Conservation (phyloP, 352 stramenopile species). For the Phytophthora meadii region DNA sequence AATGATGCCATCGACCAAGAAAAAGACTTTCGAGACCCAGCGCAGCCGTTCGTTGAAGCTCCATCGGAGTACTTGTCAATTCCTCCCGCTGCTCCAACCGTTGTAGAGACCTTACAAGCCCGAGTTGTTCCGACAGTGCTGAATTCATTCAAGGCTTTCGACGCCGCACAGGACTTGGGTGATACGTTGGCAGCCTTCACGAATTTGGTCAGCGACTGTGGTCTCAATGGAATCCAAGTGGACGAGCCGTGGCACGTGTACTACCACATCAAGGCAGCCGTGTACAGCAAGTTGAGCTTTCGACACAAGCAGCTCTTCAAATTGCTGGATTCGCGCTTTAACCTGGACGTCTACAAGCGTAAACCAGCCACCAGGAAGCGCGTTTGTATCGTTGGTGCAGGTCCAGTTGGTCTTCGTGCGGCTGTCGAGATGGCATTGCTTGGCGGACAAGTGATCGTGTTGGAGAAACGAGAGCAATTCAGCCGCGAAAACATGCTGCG, state of each 20-base stretch:
- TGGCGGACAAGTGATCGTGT: slow-evolving; percentile 65
- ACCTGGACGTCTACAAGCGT: slow-evolving; percentile 51
- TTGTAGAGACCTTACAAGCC: slow-evolving; percentile 7
- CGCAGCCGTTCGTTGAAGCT: neutral
- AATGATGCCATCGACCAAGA: slow-evolving; percentile 19
- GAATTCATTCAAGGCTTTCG: slow-evolving; percentile 62
- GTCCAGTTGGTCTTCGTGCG: slow-evolving; percentile 73
- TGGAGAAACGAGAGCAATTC: slow-evolving; percentile 81
- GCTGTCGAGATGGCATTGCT: slow-evolving; percentile 73
- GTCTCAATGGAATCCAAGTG: slow-evolving; percentile 46
- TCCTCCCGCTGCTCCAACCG: slow-evolving; percentile 2
- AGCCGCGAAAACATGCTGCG: slow-evolving; percentile 84
- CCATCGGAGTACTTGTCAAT: slow-evolving; percentile 20
- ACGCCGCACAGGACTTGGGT: slow-evolving; percentile 57
- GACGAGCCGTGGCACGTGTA: slow-evolving; percentile 60
- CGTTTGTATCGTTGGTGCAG: slow-evolving; percentile 73
- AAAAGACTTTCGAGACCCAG: slow-evolving; percentile 10
- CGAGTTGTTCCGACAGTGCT: slow-evolving; percentile 32
- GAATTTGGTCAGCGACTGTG: slow-evolving; percentile 53
- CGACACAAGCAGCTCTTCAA: slow-evolving; percentile 78
- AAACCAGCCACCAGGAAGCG: slow-evolving; percentile 53
- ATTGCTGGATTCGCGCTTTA: slow-evolving; percentile 59
- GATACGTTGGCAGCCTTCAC: slow-evolving; percentile 55
- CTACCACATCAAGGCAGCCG: slow-evolving; percentile 56
- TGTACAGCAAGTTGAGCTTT: slow-evolving; percentile 66